Base-by-base conservation (phyloP, 768 basidiomycete genomes). In the Leucogyrophana mollusca region DNA sequence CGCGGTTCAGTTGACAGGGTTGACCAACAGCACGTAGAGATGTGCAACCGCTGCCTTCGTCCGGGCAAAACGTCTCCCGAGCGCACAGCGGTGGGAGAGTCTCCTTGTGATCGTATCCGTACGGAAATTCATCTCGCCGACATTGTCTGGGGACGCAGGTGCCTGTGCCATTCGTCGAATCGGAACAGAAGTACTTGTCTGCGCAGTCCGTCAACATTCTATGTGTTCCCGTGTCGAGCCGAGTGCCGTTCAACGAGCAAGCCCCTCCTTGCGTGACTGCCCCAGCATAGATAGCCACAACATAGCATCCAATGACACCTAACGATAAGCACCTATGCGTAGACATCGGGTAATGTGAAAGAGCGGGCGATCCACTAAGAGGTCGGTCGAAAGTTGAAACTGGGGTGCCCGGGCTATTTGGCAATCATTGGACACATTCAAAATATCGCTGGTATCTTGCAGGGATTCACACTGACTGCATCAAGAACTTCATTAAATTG, bases 191-290 rank as follows among this genome's bases (percentile, higher is more conserved):
- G 1, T 73, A 73, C 37, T 69, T 72, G 40, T 80, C 73, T 50
- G 73, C 72, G 62, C 85, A 88, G 55, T 85, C 81, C 23, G 79
- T 78, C 16, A 76, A 58, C 59, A 85, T 75, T 45, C 78, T 78
- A 59, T 79, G 79, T 1, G 83, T 75, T 3, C 67, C 60, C 1
- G 73, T 62, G 49, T 83, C 79, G 40, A 84, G 67, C 37, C 73
- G 73, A 58, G 77, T 73, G 62, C 80, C 75, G 40, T 61, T 55
- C 1, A 67, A 56, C 1, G 73, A 73, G 56, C 78, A 80, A n/a
- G n/a, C n/a, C n/a, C n/a, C n/a, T n/a, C n/a, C n/a, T n/a, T n/a
- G n/a, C n/a, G n/a, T n/a, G n/a, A n/a, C n/a, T n/a, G n/a, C n/a
- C n/a, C n/a, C n/a, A n/a, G n/a, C n/a, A n/a, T n/a, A n/a, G n/a